Conservation (phyloP, 805 yeast genomes). For the Zygosaccharomyces siamensis region DNA sequence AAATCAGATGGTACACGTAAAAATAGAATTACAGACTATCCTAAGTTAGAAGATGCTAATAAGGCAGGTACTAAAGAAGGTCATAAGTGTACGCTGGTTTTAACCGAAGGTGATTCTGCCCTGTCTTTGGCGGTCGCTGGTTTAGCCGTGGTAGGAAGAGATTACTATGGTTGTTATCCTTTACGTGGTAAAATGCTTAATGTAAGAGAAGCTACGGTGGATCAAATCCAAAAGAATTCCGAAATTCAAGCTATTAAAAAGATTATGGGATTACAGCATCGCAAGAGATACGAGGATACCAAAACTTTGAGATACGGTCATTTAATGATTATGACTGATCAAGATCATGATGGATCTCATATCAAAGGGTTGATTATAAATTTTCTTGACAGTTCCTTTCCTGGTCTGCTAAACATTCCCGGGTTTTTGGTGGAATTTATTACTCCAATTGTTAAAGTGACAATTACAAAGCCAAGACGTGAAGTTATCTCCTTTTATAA, state of each 20-base stretch:
- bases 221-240: constrained; percentile 85
- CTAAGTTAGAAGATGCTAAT: constrained; percentile 91
- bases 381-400: constrained; percentile 88
- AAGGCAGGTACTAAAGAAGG: constrained; percentile 94
- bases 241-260: constrained; percentile 95
- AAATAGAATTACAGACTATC: constrained; percentile 79
- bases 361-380: constrained; percentile 93
- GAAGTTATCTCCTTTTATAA: constrained; percentile 72
- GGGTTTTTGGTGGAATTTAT: constrained; percentile 91
- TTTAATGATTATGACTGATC: constrained; percentile 99
- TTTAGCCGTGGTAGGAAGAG: constrained; percentile 90
- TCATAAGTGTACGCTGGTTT: constrained; percentile 81
- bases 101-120: constrained; percentile 98
- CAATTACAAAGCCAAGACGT: constrained; percentile 58
- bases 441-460: constrained; percentile 93
- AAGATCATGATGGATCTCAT: constrained; percentile 98
- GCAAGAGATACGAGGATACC: constrained; percentile 70
- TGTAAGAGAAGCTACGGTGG: constrained; percentile 96
- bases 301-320: constrained; percentile 87
- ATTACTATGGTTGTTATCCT: constrained; percentile 92
- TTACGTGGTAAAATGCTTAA: constrained; percentile 90
- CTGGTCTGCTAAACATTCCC: constrained; percentile 84
- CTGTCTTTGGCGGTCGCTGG: constrained; percentile 89
- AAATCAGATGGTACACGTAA: constrained; percentile 86
- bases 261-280: constrained; percentile 93